Evolutionary conservation across 495 filamentous ascomycete genomes (phyloP), one percentile per base, ranked within the genome.

Genomic region (Ascobolus immersus): DNA sequence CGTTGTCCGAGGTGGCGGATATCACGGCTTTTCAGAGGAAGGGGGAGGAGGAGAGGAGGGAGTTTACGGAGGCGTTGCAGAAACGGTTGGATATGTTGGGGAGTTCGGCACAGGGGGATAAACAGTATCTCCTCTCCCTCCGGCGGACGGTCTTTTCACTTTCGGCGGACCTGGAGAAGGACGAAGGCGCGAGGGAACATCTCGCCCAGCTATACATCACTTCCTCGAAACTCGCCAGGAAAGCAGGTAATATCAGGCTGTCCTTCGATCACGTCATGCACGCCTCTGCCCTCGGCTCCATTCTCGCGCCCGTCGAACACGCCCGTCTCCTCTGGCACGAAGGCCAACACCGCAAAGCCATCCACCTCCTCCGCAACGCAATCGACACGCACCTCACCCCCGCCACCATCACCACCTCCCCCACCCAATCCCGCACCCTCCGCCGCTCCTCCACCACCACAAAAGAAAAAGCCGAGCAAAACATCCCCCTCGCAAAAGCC

Each of bases 251-350:
- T 25, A 73, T 69, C 33, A 69, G 77, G 32, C 77, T 79, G 39
- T 79, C 86, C 5, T 92, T 86, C 58, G 80, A 89, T 53, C 78
- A 84, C 14, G 78, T 93, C 35, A 61, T 92, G 15, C 77, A 89
- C 54, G 84, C 89, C 17, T 71, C 76, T 9, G 62, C 73, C 39
- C 64, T 92, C 17, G 78, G 79, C 17, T 77, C 86, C 42, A 62
- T 69, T 32, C 74, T 78, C 7, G 77, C 86, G 23, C 78, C 72
- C 21, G 78, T 93, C 39, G 89, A 99, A 48, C 80, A 99, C 51
- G 77, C 86, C 5, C 64, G 75, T 33, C 64, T 94, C 26, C 56
- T 94, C n/a, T 94, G 86, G 78, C 80, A 76, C 44, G 79, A 90
- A 50, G 80, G 80, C 4, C 70, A 92, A 47, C 80, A 91, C 47